Percentiles rank a stretch among this genome's conserved stretches.
Conservation (phyloP, 305 asterid genomes). For the Solanum aculeatissimum region DNA sequence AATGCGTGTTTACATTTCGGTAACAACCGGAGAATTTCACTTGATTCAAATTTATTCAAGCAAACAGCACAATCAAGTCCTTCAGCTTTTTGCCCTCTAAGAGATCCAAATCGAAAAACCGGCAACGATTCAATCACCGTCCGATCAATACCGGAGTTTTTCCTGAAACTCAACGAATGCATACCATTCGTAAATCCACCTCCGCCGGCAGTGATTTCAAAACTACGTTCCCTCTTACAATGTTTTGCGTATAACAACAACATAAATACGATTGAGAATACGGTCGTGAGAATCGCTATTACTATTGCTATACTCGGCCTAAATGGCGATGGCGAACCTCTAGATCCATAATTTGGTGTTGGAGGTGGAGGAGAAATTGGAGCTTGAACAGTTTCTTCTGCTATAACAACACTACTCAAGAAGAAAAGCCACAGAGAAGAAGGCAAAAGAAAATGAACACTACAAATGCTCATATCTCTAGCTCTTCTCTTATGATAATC, state of each 20-base stretch:
- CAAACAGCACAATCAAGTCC: slow-evolving; percentile 87
- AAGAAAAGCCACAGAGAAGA: slow-evolving; percentile 2
- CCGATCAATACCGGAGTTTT: slow-evolving; percentile 52
- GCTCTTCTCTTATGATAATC: background rate
- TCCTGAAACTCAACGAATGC: background rate
- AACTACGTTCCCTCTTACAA: slow-evolving; percentile 25
- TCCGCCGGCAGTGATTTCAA: background rate
- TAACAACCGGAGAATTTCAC: slow-evolving; percentile 46
- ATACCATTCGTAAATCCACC: background rate
- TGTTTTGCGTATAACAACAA: slow-evolving; percentile 55
- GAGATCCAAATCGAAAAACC: slow-evolving; percentile 49
- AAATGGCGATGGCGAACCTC: slow-evolving; percentile 11
- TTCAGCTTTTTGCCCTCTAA: slow-evolving; percentile 49
- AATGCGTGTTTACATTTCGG: slow-evolving; percentile 90
- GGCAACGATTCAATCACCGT: slow-evolving; percentile 54
- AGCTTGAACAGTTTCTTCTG: background rate
- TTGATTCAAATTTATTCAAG: slow-evolving; percentile 39
- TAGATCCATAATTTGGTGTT: background rate
- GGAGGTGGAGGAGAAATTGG: slow-evolving; percentile 11
- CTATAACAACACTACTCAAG: background rate
- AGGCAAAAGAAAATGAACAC: background rate
- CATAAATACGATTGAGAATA: slow-evolving; percentile 47
- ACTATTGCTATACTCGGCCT: slow-evolving; percentile 42
- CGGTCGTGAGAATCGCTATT: slow-evolving; percentile 42
- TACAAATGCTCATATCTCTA: slow-evolving; percentile 19